These are phyloP conservation scores for Entomortierella parvispora DNA, from an alignment of 192 early-diverging fungal species.

Conservation along the genomic window DNA sequence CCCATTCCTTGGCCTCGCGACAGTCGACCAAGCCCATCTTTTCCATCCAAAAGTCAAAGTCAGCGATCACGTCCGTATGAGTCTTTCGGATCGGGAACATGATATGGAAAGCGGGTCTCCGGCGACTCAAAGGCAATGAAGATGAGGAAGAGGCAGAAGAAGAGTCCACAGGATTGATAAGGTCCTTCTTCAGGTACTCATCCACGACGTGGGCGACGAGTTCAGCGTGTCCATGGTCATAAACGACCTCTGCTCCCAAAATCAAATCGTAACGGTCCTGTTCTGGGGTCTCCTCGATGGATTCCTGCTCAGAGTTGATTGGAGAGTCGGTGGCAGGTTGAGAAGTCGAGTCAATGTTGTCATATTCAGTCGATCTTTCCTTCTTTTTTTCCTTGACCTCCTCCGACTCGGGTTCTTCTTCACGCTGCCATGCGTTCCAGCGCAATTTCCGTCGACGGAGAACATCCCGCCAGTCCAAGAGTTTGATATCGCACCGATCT, in stretches of 20 bases:
- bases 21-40: slow-evolving; percentile 51
- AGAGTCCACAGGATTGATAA: slow-evolving; percentile 2
- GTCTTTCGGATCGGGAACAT: slow-evolving; percentile 61
- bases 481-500: slow-evolving; percentile 31
- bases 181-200: slow-evolving; percentile 47
- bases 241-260: slow-evolving; percentile 60
- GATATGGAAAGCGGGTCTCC: slow-evolving; percentile 57
- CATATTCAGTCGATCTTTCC: slow-evolving; percentile 25
- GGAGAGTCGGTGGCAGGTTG: not conserved
- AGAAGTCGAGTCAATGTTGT: slow-evolving; percentile 5
- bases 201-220: slow-evolving; percentile 58
- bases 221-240: slow-evolving; percentile 64
- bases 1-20: slow-evolving; percentile 36
- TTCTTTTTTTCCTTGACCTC: not conserved
- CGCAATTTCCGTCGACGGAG: slow-evolving; percentile 26
- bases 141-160: too few relatives aligned
- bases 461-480: slow-evolving; percentile 55
- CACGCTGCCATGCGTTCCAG: slow-evolving; percentile 15
- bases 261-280: slow-evolving; percentile 49
- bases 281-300: slow-evolving; percentile 20
- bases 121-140: slow-evolving; percentile 1
- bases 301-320: not conserved
- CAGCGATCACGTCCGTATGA: slow-evolving; percentile 57
- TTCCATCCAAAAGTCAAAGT: slow-evolving; percentile 61
- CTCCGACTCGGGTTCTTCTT: not conserved